These are phyloP conservation scores for Agastache rugosa DNA, from an alignment of 257 asterid genomes.

Conservation along the genomic window DNA sequence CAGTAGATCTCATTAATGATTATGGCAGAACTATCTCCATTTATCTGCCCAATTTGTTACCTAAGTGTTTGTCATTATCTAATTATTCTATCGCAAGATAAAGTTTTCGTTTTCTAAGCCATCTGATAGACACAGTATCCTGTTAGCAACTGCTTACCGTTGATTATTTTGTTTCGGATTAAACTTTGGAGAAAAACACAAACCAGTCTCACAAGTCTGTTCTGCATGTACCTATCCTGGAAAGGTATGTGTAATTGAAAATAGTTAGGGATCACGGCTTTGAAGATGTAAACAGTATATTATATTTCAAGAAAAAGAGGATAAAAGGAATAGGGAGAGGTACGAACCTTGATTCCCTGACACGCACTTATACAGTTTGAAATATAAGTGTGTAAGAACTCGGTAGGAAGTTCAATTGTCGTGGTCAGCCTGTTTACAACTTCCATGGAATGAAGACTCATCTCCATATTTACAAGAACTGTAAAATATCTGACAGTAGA, in stretches of 20 bases:
- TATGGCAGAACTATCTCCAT: not conserved
- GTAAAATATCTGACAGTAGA: slow-evolving; percentile 71
- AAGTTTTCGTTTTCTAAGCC: not conserved
- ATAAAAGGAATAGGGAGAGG: not conserved
- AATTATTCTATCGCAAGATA: not conserved
- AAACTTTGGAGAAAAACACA: slow-evolving; percentile 94
- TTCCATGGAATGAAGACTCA: slow-evolving; percentile 99
- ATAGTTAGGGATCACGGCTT: slow-evolving; percentile 22
- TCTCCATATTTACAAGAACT: slow-evolving; percentile 99
- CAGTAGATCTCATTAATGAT: not conserved
- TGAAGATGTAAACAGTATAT: slow-evolving; percentile 19
- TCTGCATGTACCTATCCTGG: slow-evolving; percentile 98
- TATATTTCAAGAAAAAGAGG: not conserved
- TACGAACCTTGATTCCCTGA: slow-evolving; percentile 85
- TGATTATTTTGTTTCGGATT: slow-evolving; percentile 88
- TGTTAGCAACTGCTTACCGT: slow-evolving; percentile 60
- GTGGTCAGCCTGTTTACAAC: slow-evolving; percentile 97
- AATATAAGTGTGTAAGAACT: slow-evolving; percentile 90
- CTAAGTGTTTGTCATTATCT: slow-evolving; percentile 2
- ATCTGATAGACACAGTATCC: slow-evolving; percentile 4
- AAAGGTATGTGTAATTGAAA: slow-evolving; percentile 35
- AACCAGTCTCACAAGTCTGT: slow-evolving; percentile 94
- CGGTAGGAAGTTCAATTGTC: slow-evolving; percentile 95
- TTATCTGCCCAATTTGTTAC: not conserved
- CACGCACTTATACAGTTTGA: slow-evolving; percentile 94